Evolutionary conservation across 345 rosid genomes (phyloP), one percentile per base, ranked within the genome.

Genomic region (Pseudoturritis turrita): DNA sequence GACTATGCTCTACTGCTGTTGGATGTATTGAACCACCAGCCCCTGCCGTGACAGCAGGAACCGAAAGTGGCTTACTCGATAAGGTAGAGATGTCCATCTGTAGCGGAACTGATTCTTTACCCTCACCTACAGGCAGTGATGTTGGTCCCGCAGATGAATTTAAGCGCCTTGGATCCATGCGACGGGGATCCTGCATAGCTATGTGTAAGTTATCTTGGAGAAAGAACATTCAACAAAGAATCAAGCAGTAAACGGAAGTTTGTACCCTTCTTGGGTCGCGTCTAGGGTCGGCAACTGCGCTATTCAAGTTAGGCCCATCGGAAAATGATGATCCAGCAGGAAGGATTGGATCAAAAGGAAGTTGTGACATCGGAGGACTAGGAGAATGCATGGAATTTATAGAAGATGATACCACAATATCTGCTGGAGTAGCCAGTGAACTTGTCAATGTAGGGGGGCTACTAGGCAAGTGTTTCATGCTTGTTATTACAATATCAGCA

Each of bases 201-300:
- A 72, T 43, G 55, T 26, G 60, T 68, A 70, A 80, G 73, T 64
- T 62, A 74, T 62, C 62, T 68, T 65, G 65, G 47, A 62, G 15
- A 50, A 37, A 67, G 11, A 60, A 15, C 23, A 60, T 19, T 53
- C 4, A 71, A 59, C 33, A 71, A 33, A 71, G 9, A 65, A 64
- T 49, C 62, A 77, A 52, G 40, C 33, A 73, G 44, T 44, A 65
- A 52, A 26, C 23, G 12, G 53, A 53, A 68, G 45, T 28, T 19
- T 72, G 75, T 88, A 95, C 99, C 96, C 97, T 82, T 84, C 99
- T 80, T 37, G 97, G 96, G 80, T 95, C 97, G 13, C 97, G 97
- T 77, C 85, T 95, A 40, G 90, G 76, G 79, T 95, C 99, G 26
- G 83, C 71, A 52, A 78, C 73, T 19, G 68, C 15, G 62, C 79